Conservation (phyloP, 2,329 filamentous ascomycete genomes). For the Fusarium subtropicale region DNA sequence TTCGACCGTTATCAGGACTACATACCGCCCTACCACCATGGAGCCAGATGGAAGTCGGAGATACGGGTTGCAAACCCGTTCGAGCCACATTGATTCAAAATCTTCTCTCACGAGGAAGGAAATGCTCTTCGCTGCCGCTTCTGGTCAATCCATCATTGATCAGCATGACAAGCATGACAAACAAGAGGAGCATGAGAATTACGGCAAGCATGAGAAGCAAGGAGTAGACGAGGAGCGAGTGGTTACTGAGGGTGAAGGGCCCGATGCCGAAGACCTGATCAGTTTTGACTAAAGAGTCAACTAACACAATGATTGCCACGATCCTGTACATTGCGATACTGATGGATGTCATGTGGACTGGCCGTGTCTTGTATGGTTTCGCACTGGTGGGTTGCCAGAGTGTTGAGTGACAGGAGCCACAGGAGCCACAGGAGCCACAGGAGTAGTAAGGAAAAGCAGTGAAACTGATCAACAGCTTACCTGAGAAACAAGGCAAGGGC, state of each 20-base stretch:
- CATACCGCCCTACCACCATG: constrained; percentile 5
- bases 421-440: not conserved
- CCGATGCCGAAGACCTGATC: constrained; percentile 22
- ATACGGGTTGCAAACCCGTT: not conserved
- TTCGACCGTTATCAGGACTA: not conserved
- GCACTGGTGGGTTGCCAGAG: not conserved
- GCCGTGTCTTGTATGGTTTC: not conserved
- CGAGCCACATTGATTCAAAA: constrained; percentile 4
- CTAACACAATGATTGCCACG: not conserved
- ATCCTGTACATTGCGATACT: not conserved
- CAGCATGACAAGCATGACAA: not conserved
- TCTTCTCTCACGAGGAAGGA: constrained; percentile 4
- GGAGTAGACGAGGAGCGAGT: not conserved
- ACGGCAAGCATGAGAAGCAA: not conserved
- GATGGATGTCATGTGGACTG: not conserved
- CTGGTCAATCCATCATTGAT: not conserved
- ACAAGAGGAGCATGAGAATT: not conserved
- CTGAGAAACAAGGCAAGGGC: not conserved
- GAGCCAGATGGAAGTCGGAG: not conserved
- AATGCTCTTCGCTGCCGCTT: constrained; percentile 6
- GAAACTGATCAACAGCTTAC: not conserved
- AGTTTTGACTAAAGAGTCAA: constrained; percentile 13
- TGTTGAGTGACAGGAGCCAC: not conserved
- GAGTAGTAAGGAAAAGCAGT: not conserved
- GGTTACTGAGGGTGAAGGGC: not conserved